These are phyloP conservation scores for Tricholoma sp. DNA, from an alignment of 768 basidiomycete genomes.

Conservation along the genomic window DNA sequence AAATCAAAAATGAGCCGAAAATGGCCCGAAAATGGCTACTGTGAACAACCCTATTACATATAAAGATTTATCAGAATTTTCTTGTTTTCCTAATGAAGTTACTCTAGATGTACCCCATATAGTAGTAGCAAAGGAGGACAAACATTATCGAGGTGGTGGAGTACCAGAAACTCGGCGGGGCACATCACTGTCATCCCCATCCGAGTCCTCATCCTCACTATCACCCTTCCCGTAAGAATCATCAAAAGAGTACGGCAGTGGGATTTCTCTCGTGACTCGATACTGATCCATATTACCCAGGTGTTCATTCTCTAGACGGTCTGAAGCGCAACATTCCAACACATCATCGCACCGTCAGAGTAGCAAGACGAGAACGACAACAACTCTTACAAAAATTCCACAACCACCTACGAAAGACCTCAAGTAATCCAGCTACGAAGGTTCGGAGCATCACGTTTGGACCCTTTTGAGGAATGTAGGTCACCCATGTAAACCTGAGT, in stretches of 20 bases:
- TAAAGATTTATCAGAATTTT: no score
- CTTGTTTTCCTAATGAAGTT: no score
- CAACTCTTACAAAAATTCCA: slow-evolving; percentile 1
- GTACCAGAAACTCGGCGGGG: no score
- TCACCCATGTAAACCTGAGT: not conserved
- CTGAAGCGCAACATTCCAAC: slow-evolving; percentile 32
- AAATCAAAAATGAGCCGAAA: no score
- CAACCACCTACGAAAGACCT: slow-evolving; percentile 1
- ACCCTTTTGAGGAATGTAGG: not conserved
- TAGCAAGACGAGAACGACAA: not conserved
- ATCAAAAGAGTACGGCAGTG: slow-evolving; percentile 70
- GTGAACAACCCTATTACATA: no score
- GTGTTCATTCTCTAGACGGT: slow-evolving; percentile 87
- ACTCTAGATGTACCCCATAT: no score
- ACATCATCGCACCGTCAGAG: no score
- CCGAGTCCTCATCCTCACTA: no score
- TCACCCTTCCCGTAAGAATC: slow-evolving; percentile 42
- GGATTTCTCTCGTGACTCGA: slow-evolving; percentile 80
- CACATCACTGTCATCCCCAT: not conserved
- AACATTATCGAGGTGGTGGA: no score
- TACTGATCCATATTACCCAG: slow-evolving; percentile 92
- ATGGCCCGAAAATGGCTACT: no score
- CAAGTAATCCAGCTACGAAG: not conserved
- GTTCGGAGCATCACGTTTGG: not conserved
- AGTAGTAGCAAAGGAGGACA: no score